Evolutionary conservation across 179 eudicot species (phyloP), one percentile per base, ranked within the genome.

Genomic region (Drosera spatulata): DNA sequence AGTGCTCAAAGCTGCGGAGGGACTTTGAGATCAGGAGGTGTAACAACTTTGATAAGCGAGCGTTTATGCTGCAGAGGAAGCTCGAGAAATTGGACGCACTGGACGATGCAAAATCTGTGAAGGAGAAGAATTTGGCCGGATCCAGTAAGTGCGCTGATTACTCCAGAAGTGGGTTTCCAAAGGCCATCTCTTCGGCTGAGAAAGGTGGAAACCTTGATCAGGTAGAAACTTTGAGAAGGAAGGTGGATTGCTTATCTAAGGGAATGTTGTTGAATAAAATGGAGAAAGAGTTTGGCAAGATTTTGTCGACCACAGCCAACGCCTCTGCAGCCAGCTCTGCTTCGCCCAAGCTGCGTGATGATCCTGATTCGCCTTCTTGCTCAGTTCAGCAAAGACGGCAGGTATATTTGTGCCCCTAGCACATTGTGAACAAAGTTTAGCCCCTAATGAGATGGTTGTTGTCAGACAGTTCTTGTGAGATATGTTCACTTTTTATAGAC

Each of bases 221-320:
- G 89, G 83, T 79, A 60, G 86, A 85, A 71, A 58, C 53, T 39
- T 64, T 80, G 72, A 47, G 79, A 79, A 71, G 73, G 71, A 73
- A 89, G 69, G 75, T 91, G 91, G 96, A 91, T 55, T 77, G 91
- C 41, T 49, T 86, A 15, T 86, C 98, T 33, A 88, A 76, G 70
- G 95, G 88, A 13, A 79, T 69, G 66, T 65, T 84, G 67, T 53
- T 82, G 47, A 74, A 81, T 67, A 81, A 81, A 74, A 83, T 84
- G 83, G 88, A 84, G 69, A 86, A 82, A 55, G 79, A 76, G 50
- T 75, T 53, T 50, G 67, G 66, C 33, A 63, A 78, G 42, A 56
- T 80, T 63, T 63, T 75, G 54, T 59, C 76, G 5, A 43, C 8
- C 45, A 43, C 45, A 43, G 55, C 22, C 37, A 51, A 51, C 33